Conservation (phyloP, 2,329 filamentous ascomycete genomes). For the Exophiala calicioides region DNA sequence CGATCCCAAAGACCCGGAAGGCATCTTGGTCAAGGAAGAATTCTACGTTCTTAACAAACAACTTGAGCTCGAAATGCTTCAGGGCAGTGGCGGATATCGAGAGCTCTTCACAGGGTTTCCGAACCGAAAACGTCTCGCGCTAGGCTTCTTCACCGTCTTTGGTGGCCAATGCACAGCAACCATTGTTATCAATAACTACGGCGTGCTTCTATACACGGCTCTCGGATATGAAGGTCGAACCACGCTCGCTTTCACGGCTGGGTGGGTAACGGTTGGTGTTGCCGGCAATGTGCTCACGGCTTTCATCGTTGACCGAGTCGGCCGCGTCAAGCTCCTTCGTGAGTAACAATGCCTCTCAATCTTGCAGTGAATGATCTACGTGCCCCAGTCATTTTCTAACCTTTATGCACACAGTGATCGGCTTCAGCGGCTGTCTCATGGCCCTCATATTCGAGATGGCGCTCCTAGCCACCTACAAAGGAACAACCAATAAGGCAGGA, state of each 20-base stretch:
- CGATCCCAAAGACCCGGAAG: slow-evolving; percentile 15
- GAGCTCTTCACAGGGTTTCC: slow-evolving; percentile 8
- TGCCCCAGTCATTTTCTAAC: too few species aligned
- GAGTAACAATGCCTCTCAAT: slow-evolving; percentile 10
- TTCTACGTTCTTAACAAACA: slow-evolving; percentile 13
- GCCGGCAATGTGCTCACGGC: slow-evolving; percentile 6
- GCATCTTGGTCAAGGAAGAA: slow-evolving; percentile 6
- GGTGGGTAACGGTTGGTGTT: slow-evolving; percentile 10
- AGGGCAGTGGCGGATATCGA: background rate
- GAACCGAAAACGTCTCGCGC: slow-evolving; percentile 5
- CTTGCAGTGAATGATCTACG: too few species aligned
- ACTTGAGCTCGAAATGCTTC: slow-evolving; percentile 7
- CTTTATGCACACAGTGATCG: slow-evolving; percentile 31
- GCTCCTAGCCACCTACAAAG: slow-evolving; percentile 14
- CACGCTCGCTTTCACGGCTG: slow-evolving; percentile 6
- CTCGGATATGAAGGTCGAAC: slow-evolving; percentile 10
- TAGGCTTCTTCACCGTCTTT: slow-evolving; percentile 13
- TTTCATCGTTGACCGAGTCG: slow-evolving; percentile 17
- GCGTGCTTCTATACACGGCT: slow-evolving; percentile 9
- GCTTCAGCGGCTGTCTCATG: slow-evolving; percentile 15
- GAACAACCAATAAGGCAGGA: slow-evolving; percentile 11
- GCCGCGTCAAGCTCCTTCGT: slow-evolving; percentile 30
- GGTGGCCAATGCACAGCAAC: slow-evolving; percentile 8
- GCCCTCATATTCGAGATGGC: slow-evolving; percentile 14
- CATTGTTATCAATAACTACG: slow-evolving; percentile 17